phyloP scores from a whole-genome alignment of 2,329 filamentous ascomycete species.

The Arthrinium puccinioides region DNA sequence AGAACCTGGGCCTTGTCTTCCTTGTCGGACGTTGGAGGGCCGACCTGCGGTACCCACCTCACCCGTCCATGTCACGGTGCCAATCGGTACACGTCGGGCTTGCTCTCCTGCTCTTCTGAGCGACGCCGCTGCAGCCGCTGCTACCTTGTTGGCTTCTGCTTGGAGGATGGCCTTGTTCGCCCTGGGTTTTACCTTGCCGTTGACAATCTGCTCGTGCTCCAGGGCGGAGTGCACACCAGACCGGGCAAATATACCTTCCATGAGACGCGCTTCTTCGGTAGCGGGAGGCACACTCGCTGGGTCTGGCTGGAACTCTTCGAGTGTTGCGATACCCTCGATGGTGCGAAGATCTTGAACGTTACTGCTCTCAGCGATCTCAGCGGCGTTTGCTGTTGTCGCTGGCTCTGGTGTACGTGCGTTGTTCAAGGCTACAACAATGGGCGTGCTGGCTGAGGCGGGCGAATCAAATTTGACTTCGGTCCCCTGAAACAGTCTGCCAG shows the following conservation, averaged over 20 bases:
- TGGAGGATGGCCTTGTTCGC: constrained; percentile 75
- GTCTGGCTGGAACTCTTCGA: constrained; percentile 30
- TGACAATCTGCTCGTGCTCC: constrained; percentile 88
- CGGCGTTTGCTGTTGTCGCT: constrained; percentile 5
- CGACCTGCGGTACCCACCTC: constrained; percentile 71
- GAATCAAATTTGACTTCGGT: constrained; percentile 64
- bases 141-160: constrained; percentile 73
- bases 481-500: constrained; percentile 79
- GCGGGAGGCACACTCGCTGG: constrained; percentile 38
- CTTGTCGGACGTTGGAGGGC: constrained; percentile 47
- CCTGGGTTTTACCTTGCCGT: constrained; percentile 61
- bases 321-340: constrained; percentile 23
- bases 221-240: constrained; percentile 85
- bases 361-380: constrained; percentile 4
- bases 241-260: constrained; percentile 82
- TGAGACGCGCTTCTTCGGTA: constrained; percentile 65
- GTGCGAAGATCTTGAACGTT: constrained; percentile 21
- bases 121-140: constrained; percentile 68
- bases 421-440: too few species aligned
- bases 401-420: too few species aligned
- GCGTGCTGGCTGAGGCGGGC: constrained; percentile 12
- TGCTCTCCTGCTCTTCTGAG: constrained; percentile 67
- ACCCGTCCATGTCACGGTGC: constrained; percentile 91
- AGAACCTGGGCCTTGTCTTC: constrained; percentile 43
- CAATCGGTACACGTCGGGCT: constrained; percentile 66